Base-by-base conservation (phyloP, 139 green algal genomes). In the Pseudopediastrum boryanum region DNA sequence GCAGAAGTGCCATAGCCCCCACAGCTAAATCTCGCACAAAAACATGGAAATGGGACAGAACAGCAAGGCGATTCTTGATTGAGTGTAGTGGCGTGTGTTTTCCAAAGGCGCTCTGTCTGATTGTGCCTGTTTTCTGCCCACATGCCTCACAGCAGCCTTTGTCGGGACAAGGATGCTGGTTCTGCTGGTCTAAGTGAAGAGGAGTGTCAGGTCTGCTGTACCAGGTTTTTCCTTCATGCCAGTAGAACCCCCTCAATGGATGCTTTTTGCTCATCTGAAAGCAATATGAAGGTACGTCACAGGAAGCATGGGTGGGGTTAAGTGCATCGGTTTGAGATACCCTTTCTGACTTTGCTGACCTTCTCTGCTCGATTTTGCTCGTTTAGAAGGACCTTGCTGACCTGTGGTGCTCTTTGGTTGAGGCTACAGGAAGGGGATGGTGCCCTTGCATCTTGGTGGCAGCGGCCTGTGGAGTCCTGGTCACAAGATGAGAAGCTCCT, bases 401-500 rank as follows among this genome's bases (percentile, higher is more conserved):
- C 56, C 42, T 33, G 0, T 50, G 36, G 8, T 51, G 38, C 51
- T 67, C n/a, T n/a, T n/a, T n/a, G n/a, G n/a, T n/a, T n/a, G n/a
- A n/a, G 35, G 42, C 71, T 68, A 52, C 23, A 51, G 9, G 33
- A 51, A 23, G 43, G 54, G 44, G 31, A 74, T 27, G 73, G 27
- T 3, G 83, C 31, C 2, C 78, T 85, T 0, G 36, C 27, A 19
- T 59, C 64, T 0, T 95, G 90, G 90, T 95, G 88, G 89, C 33
- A 46, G 8, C 84, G 91, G 3, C 74, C 87, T 4, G 46, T 27
- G 0, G 62, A 70, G 3, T 76, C 56, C 6, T 95, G 90, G 89
- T 51, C 62, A 16, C 41, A 48, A 0, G 71, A 82, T 31, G 89
- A 94, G 78, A 77, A 58, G 36, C 82, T 97, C 81, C 83, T 97